Evolutionary conservation across 805 yeast genomes (phyloP).

Genomic region (Ogataea parapolymorpha): DNA sequence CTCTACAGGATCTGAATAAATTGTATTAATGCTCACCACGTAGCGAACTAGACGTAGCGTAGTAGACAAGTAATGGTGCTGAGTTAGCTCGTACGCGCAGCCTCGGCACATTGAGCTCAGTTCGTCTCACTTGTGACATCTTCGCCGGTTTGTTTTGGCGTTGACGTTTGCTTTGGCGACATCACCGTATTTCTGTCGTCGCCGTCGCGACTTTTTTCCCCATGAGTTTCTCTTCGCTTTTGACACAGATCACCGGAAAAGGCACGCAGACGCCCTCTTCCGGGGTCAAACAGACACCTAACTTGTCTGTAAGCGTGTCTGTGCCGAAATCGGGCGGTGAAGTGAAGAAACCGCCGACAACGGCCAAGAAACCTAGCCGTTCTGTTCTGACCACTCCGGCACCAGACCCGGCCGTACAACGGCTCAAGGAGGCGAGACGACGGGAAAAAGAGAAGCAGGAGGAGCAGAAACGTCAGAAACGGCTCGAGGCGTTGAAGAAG

Average conservation of each 20-base stretch:
- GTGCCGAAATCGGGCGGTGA: neutral
- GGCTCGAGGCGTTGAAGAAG: constrained; percentile 32
- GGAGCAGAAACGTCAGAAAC: neutral
- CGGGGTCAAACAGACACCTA: neutral
- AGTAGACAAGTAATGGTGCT: too few relatives aligned
- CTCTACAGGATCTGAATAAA: too few relatives aligned
- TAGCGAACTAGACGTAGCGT: too few relatives aligned
- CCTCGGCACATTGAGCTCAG: too few relatives aligned
- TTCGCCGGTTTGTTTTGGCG: too few relatives aligned
- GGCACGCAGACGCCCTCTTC: constrained; percentile 1
- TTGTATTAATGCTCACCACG: too few relatives aligned
- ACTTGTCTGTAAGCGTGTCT: neutral
- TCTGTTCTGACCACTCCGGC: neutral
- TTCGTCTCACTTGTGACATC: neutral
- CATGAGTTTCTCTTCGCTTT: constrained; percentile 26
- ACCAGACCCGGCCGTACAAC: constrained; percentile 65
- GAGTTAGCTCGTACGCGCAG: too few relatives aligned
- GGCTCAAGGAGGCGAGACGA: constrained; percentile 64
- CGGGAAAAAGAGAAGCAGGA: constrained; percentile 42
- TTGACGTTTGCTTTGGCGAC: too few relatives aligned
- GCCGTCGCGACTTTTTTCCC: constrained; percentile 2
- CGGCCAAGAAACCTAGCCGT: neutral
- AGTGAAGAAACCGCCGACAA: neutral
- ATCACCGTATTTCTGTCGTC: neutral
- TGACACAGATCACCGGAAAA: constrained; percentile 31